Evolutionary conservation across 1,284 basidiomycete genomes (phyloP).

Genomic region (Cystobasidium slooffiae): DNA sequence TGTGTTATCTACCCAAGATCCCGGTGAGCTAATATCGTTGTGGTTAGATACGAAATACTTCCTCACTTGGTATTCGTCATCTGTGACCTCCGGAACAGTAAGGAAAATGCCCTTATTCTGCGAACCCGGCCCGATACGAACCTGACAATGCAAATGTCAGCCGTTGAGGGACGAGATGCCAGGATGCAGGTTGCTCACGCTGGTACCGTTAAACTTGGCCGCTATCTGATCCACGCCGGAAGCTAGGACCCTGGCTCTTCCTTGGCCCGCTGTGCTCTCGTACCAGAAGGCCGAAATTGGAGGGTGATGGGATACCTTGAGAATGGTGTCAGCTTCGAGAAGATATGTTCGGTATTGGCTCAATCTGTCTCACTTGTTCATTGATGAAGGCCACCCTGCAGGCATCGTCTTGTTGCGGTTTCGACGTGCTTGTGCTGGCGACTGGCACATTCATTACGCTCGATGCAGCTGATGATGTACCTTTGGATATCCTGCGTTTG

Average conservation of each 20-base stretch:
- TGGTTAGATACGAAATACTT: not conserved
- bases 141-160: slow-evolving; percentile 55
- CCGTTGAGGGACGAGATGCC: not conserved
- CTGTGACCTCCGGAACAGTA: slow-evolving; percentile 67
- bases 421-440: slow-evolving; percentile 11
- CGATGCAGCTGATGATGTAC: slow-evolving; percentile 18
- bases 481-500: slow-evolving; percentile 29
- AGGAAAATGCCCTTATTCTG: slow-evolving; percentile 89
- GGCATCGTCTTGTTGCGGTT: slow-evolving; percentile 3
- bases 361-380: slow-evolving; percentile 48
- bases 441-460: slow-evolving; percentile 6
- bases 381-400: slow-evolving; percentile 53
- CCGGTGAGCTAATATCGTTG: not conserved
- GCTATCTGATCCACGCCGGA: slow-evolving; percentile 80
- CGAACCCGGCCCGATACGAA: slow-evolving; percentile 79
- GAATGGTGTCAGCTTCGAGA: not conserved
- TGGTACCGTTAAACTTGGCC: slow-evolving; percentile 64
- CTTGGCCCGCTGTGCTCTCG: slow-evolving; percentile 51
- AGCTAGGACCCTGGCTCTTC: slow-evolving; percentile 36
- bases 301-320: slow-evolving; percentile 92
- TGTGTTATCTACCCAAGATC: slow-evolving; percentile 72
- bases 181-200: slow-evolving; percentile 4
- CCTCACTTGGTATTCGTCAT: slow-evolving; percentile 62
- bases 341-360: too few species aligned
- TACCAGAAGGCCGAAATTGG: slow-evolving; percentile 88